Conservation (phyloP, 2,329 filamentous ascomycete species). For the Thelonectria olida region DNA sequence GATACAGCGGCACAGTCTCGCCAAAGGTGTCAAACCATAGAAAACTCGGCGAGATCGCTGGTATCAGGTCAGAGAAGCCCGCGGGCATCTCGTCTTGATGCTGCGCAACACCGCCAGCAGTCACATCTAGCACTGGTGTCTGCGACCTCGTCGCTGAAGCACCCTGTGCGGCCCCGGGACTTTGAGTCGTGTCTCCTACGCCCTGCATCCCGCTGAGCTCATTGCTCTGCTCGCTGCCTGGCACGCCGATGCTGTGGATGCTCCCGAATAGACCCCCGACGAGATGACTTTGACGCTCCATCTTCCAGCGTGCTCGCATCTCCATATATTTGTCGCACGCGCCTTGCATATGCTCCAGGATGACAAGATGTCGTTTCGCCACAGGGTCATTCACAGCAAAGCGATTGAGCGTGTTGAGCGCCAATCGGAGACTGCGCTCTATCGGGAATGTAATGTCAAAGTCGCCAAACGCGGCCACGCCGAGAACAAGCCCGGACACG, state of each 20-base stretch:
- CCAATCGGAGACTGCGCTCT: conserved; percentile 35
- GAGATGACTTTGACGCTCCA: conserved; percentile 35
- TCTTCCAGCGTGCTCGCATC: conserved; percentile 30
- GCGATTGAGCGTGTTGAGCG: conserved; percentile 34
- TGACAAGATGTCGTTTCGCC: conserved; percentile 34
- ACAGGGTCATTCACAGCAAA: conserved; percentile 34
- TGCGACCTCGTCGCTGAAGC: neutral
- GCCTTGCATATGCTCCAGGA: conserved; percentile 34
- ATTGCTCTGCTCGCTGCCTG: neutral
- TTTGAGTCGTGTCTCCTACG: neutral
- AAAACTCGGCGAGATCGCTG: conserved; percentile 37
- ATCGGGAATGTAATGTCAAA: conserved; percentile 49
- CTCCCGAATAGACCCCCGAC: conserved; percentile 37
- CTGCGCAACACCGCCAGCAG: conserved; percentile 2
- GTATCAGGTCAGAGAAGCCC: conserved; percentile 29
- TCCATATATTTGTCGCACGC: conserved; percentile 38
- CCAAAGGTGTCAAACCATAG: conserved; percentile 40
- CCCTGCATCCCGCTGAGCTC: neutral
- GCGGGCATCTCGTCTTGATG: conserved; percentile 20
- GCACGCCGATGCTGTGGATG: conserved; percentile 33
- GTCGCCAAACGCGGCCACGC: conserved; percentile 55
- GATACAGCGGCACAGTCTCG: conserved; percentile 38
- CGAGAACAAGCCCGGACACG: conserved; percentile 54
- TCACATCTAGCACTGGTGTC: neutral
- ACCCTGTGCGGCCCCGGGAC: conserved; percentile 5